Evolutionary conservation across 2,329 filamentous ascomycete species (phyloP), one percentile per base, ranked within the genome.

Genomic region (Apiospora hydei): DNA sequence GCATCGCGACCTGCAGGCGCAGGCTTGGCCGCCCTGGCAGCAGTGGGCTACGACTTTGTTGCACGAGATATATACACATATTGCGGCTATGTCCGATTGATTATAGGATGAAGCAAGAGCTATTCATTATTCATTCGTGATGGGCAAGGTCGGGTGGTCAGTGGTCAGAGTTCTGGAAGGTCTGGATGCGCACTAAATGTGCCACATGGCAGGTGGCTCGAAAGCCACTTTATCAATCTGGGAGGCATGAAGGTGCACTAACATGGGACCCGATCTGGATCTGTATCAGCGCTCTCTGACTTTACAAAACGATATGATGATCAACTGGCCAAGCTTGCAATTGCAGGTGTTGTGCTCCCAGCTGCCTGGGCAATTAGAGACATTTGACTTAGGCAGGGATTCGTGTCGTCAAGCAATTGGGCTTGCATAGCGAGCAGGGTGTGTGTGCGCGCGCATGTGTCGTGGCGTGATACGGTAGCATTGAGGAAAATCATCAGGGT

Each of bases 381-480:
- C 44, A 51, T 51, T 26, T 51, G 46, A n/a, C 46, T 24, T 38
- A 4, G 51, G 51, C 26, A 30, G 13, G 51, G 26, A 26, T 57
- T 57, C 51, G 26, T 57, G 51, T 34, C 51, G 51, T 34, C 16
- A 57, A 38, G 53, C 53, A 61, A 61, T 61, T 61, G 53, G 30
- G 53, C 53, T 38, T 61, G 53, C 21, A 26, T 26, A n/a, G 8
- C 24, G 13, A 8, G 41, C 13, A 14, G 41, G 8, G 7, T 49
- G 46, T 49, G 46, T 21, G 46, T n/a, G 46, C 3, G 7, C 8
- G 46, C 21, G 46, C 21, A 18, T n/a, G 8, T n/a, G 53, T 16
- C 53, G 30, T 61, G 30, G 53, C 53, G 18, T 61, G 18, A 41
- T 34, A 10, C 10, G 30, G 30, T 61, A 53, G 53, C 53, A 61